Evolutionary conservation across 139 green algal genomes (phyloP).

Genomic region (Protoeuglena noctilucae): DNA sequence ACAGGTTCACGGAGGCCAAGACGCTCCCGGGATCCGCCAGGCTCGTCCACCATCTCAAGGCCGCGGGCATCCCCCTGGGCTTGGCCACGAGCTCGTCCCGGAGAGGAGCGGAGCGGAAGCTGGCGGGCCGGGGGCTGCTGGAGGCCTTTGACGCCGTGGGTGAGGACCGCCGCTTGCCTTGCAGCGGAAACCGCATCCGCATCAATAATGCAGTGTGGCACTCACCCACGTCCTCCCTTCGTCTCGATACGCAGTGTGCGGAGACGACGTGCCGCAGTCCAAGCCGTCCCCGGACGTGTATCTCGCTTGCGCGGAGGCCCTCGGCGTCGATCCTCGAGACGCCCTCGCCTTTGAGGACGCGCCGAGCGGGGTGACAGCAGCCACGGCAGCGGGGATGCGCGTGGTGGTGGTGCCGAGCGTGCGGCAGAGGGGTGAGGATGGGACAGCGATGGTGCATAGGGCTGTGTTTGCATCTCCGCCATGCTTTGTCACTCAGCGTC

Average conservation of each 20-base stretch:
- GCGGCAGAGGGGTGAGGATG: conserved; percentile 16
- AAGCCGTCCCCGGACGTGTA: conserved; percentile 84
- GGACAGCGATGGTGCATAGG: too few species aligned
- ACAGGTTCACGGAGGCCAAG: conserved; percentile 36
- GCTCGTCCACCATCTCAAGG: conserved; percentile 51
- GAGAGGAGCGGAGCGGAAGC: conserved; percentile 38
- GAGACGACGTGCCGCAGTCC: conserved; percentile 25
- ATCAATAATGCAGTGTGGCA: too few species aligned
- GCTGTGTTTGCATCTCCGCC: too few species aligned
- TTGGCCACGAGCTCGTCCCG: conserved; percentile 57
- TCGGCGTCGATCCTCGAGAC: conserved; percentile 23
- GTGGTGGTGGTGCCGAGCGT: conserved; percentile 59
- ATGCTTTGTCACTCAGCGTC: too few species aligned
- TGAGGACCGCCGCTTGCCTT: too few species aligned
- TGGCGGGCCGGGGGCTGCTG: conserved; percentile 7
- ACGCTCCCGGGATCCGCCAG: conserved; percentile 64
- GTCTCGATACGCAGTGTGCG: too few species aligned
- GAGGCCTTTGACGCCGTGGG: not conserved
- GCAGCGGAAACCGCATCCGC: too few species aligned
- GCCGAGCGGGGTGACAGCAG: conserved; percentile 43
- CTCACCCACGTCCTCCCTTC: too few species aligned
- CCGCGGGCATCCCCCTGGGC: conserved; percentile 31
- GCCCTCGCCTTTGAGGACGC: conserved; percentile 83
- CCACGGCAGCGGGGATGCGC: conserved; percentile 56
- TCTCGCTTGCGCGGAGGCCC: conserved; percentile 25